Conservation (phyloP, 2,329 filamentous ascomycete species). For the Fusarium penzigii region DNA sequence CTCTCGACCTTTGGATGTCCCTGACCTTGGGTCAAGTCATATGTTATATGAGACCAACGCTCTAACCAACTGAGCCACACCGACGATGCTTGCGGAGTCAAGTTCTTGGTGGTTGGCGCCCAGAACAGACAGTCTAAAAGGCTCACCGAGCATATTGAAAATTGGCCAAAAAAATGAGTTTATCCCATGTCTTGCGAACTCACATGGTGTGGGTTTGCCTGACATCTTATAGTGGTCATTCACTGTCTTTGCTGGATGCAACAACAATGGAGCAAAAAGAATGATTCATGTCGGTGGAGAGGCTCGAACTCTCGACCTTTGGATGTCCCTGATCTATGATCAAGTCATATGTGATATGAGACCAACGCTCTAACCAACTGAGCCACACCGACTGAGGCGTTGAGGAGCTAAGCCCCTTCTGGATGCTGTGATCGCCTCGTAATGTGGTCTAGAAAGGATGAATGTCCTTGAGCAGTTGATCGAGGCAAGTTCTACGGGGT, state of each 20-base stretch:
- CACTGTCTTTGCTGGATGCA: too few species aligned
- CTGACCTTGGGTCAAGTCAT: constrained; percentile 26
- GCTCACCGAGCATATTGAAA: too few species aligned
- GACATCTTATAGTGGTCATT: too few species aligned
- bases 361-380: constrained; percentile 34
- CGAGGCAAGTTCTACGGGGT: background rate
- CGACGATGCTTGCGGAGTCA: background rate
- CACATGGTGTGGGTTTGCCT: too few species aligned
- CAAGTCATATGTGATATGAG: constrained; percentile 28
- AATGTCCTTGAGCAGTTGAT: background rate
- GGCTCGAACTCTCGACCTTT: constrained; percentile 34
- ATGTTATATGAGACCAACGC: background rate
- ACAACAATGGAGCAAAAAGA: background rate
- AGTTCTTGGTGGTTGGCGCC: background rate
- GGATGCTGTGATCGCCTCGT: constrained; percentile 1
- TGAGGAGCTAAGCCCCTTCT: constrained; percentile 9
- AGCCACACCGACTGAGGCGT: constrained; percentile 26
- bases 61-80: background rate
- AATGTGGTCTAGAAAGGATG: constrained; percentile 1
- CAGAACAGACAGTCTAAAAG: background rate
- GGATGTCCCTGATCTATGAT: constrained; percentile 25
- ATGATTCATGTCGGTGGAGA: constrained; percentile 24
- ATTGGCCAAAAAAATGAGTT: too few species aligned
- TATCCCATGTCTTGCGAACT: too few species aligned
- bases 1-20: constrained; percentile 32